Evolutionary conservation across 164 flowering plant species (phyloP).

Genomic region (Aristolochia californica): DNA sequence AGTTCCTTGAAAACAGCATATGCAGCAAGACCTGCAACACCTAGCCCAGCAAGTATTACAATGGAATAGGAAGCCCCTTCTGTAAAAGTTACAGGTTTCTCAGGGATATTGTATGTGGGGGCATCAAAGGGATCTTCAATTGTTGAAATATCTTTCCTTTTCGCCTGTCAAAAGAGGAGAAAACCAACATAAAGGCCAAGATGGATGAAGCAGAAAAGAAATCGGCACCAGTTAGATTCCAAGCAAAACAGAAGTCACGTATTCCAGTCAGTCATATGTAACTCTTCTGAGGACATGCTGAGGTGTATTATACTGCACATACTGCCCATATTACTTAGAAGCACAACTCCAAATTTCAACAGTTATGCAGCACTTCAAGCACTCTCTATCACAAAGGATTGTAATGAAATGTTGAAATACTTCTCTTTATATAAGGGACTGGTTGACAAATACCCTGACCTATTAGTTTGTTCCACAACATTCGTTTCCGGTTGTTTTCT

Average conservation of each 20-base stretch:
- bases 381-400: background rate
- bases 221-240: background rate
- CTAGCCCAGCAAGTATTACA: conserved; percentile 84
- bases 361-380: background rate
- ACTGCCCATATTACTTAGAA: background rate
- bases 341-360: background rate
- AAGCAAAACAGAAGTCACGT: background rate
- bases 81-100: conserved; percentile 84
- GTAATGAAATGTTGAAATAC: background rate
- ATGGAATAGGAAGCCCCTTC: conserved; percentile 89
- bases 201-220: background rate
- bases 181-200: background rate
- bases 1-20: conserved; percentile 89
- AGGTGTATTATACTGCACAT: background rate
- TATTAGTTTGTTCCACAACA: too few relatives aligned
- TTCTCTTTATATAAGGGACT: too few relatives aligned
- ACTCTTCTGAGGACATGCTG: background rate
- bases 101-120: conserved; percentile 90
- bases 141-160: conserved; percentile 58
- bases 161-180: conserved; percentile 18
- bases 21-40: conserved; percentile 73
- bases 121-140: conserved; percentile 95
- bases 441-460: too few relatives aligned
- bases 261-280: background rate
- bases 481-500: too few relatives aligned